Evolutionary conservation across 2,329 filamentous ascomycete genomes (phyloP).

Genomic region (Colletotrichum sp.): DNA sequence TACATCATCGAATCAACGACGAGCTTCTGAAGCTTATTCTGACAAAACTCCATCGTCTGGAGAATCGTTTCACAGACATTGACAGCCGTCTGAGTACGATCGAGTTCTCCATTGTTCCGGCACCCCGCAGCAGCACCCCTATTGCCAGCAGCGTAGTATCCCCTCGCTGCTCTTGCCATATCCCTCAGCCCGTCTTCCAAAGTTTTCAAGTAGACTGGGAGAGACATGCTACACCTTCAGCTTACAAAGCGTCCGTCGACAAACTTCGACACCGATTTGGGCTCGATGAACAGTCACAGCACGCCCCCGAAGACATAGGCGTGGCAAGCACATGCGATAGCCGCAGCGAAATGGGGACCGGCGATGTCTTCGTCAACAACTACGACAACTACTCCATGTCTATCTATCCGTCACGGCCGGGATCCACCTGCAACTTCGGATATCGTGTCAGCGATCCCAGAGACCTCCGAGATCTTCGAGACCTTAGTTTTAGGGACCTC

Average conservation of each 20-base stretch:
- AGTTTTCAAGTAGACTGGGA: not conserved
- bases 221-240: not conserved
- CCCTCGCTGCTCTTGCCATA: not conserved
- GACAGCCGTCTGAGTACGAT: not conserved
- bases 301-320: not conserved
- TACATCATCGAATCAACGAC: not conserved
- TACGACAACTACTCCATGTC: not conserved
- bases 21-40: slow-evolving; percentile 10
- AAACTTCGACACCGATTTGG: not conserved
- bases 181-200: not conserved
- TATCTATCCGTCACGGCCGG: not conserved
- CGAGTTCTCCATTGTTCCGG: not conserved
- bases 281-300: not conserved
- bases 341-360: not conserved
- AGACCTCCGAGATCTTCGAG: not conserved
- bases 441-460: not conserved
- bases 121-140: not conserved
- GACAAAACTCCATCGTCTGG: slow-evolving; percentile 1
- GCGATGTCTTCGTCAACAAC: not conserved
- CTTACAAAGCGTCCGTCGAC: not conserved
- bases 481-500: not conserved
- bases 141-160: not conserved
- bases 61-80: not conserved
- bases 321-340: not conserved
- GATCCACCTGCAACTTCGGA: not conserved